Percentiles rank a stretch among this genome's conserved stretches.
Evolutionary conservation across 75 land plant species (phyloP).

Genomic region (Chamaecyparis obtusa): DNA sequence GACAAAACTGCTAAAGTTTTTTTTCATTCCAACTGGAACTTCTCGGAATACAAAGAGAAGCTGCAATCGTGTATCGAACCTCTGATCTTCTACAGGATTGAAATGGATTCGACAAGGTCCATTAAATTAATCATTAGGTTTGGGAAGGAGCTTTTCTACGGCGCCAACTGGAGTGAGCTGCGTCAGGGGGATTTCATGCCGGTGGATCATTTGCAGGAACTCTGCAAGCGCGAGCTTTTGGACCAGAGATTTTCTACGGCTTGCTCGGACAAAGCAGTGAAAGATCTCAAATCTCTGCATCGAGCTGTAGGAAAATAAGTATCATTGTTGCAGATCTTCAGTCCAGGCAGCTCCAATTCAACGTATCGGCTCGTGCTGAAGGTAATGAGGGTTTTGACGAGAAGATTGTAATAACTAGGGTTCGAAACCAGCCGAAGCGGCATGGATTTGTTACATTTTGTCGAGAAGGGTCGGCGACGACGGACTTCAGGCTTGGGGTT

Average conservation of each 20-base stretch:
- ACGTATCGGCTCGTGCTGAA: background rate
- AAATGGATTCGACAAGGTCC: background rate
- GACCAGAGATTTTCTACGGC: background rate
- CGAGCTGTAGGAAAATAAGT: background rate
- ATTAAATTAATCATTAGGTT: background rate
- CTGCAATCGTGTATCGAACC: background rate
- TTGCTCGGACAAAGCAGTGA: background rate
- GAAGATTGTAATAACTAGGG: background rate
- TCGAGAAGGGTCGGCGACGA: background rate
- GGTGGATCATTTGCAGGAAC: conserved; percentile 1
- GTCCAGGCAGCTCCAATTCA: background rate
- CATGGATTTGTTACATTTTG: background rate
- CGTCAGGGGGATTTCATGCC: background rate
- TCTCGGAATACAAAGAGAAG: background rate
- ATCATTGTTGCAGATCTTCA: background rate
- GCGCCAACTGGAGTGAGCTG: background rate
- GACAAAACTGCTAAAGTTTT: background rate
- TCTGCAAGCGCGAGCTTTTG: background rate
- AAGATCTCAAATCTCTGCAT: background rate
- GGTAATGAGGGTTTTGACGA: background rate
- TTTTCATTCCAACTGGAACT: background rate
- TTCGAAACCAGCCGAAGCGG: background rate
- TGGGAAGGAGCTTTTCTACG: background rate
- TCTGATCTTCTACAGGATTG: background rate
- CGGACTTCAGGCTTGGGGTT: background rate